Percentiles rank a stretch among this genome's conserved stretches.
Conservation (phyloP, 495 filamentous ascomycete genomes). For the Rhizodiscina lignyota region DNA sequence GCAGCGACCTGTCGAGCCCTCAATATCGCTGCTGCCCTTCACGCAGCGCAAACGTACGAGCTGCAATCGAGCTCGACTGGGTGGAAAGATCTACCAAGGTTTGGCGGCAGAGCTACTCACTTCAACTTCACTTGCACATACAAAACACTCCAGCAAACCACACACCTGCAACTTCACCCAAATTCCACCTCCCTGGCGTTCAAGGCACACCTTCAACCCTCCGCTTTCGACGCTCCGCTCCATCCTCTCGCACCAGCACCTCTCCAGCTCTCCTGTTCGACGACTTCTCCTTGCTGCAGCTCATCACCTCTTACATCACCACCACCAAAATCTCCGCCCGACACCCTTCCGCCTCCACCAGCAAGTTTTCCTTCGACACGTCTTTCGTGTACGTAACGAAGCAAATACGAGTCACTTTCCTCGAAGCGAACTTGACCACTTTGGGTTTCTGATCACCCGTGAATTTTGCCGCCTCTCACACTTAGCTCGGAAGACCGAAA, state of each 20-base stretch:
- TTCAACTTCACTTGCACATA: no score
- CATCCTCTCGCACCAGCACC: background rate
- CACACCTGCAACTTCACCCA: no score
- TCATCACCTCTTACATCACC: constrained; percentile 10
- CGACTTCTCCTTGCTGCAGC: background rate
- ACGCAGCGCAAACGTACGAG: no score
- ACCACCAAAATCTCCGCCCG: constrained; percentile 3
- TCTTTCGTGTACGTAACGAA: constrained; percentile 7
- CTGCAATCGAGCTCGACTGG: no score
- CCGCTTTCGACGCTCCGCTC: background rate
- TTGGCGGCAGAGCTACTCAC: no score
- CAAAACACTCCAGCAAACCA: no score
- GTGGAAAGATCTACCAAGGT: no score
- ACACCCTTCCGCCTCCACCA: constrained; percentile 3
- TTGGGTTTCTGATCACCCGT: background rate
- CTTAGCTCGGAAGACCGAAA: background rate
- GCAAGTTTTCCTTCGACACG: constrained; percentile 5
- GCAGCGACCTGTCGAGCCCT: no score
- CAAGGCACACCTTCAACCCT: no score
- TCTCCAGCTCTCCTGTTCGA: constrained; percentile 1
- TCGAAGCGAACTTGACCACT: background rate
- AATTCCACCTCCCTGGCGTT: no score
- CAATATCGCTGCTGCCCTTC: no score
- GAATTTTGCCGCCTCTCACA: background rate
- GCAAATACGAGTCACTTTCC: background rate